Base-by-base conservation (phyloP, 805 yeast genomes). In the Nakazawaea ernobii region DNA sequence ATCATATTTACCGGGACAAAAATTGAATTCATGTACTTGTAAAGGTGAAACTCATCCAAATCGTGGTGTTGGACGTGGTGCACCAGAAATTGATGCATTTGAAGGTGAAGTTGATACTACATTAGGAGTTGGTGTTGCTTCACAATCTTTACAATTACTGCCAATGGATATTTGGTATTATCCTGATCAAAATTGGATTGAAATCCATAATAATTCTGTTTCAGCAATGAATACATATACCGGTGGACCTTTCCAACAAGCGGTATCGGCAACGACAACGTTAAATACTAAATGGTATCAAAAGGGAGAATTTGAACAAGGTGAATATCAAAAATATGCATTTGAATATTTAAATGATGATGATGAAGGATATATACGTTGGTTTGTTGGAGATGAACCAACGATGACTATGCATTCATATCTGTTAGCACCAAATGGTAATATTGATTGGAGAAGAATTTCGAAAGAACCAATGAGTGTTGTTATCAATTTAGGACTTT, bases 181-280 rank as follows among this genome's bases (percentile, higher is more conserved):
- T 53, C 77, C 80, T 3, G 79, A 75, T 55, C 71, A 72, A 54
- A 66, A 68, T 50, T 75, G 64, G 50, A 59, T 75, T 35, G 71
- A 67, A 38, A 56, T 75, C 35, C 58, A 73, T 53, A 71, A 75
- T 53, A 28, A 39, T 6, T 60, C 70, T 14, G 62, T 68, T 29
- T 69, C 79, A 2, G 51, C 68, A 11, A 69, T 74, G 71, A 71
- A 70, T 53, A 61, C 73, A 1, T 74, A 70, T 53, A 62, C 75
- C 9, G 80, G 80, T 8, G 76, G 77, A 14, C 79, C 79, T 1
- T 67, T 63, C 55, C 80, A 75, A 55, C 74, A 75, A 53, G 77
- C 78, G 14, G 65, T 75, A 15, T 68, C 76, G 2, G 74, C 66
- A 5, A 67, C 70, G 10, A 66, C 77, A 1, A 72, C 75, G 0